Percentiles rank a stretch among this genome's conserved stretches.
Conservation (phyloP, 805 yeast species). For the Candida jianshihensis region DNA sequence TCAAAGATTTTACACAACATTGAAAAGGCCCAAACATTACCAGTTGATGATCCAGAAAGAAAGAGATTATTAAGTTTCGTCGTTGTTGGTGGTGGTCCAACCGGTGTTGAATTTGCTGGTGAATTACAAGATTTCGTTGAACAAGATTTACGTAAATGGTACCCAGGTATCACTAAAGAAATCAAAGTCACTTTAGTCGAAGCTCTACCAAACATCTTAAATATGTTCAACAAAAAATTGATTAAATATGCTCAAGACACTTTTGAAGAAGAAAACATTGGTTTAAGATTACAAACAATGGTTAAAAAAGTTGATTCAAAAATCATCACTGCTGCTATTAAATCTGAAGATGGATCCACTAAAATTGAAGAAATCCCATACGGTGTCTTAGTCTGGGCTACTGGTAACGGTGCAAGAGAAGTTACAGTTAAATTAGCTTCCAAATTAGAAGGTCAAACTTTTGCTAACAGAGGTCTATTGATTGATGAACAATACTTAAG, state of each 20-base stretch:
- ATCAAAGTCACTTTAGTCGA: conserved; percentile 81
- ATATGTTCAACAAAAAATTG: conserved; percentile 61
- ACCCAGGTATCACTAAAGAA: conserved; percentile 79
- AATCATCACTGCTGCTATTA: conserved; percentile 62
- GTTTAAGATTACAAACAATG: conserved; percentile 77
- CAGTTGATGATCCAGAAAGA: conserved; percentile 68
- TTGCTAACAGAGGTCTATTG: conserved; percentile 85
- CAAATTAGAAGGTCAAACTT: conserved; percentile 67
- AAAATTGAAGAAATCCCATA: conserved; percentile 64
- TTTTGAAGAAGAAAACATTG: conserved; percentile 60
- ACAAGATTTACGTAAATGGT: conserved; percentile 84
- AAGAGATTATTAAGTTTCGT: conserved; percentile 79
- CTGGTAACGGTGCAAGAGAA: conserved; percentile 89
- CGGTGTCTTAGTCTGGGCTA: conserved; percentile 95
- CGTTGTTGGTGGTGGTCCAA: conserved; percentile 98
- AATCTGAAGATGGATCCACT: conserved; percentile 58
- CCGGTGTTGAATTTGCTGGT: conserved; percentile 97
- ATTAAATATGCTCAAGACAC: conserved; percentile 76
- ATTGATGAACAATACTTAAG: conserved; percentile 70
- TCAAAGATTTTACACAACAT: conserved; percentile 76
- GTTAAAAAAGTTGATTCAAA: conserved; percentile 76
- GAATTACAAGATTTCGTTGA: conserved; percentile 91
- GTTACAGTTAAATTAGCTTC: conserved; percentile 60
- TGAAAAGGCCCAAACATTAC: conserved; percentile 80
- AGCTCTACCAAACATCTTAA: conserved; percentile 84